Evolutionary conservation across 1,284 basidiomycete genomes (phyloP), one percentile per base, ranked within the genome.

Genomic region (Ustilago cynodontis): DNA sequence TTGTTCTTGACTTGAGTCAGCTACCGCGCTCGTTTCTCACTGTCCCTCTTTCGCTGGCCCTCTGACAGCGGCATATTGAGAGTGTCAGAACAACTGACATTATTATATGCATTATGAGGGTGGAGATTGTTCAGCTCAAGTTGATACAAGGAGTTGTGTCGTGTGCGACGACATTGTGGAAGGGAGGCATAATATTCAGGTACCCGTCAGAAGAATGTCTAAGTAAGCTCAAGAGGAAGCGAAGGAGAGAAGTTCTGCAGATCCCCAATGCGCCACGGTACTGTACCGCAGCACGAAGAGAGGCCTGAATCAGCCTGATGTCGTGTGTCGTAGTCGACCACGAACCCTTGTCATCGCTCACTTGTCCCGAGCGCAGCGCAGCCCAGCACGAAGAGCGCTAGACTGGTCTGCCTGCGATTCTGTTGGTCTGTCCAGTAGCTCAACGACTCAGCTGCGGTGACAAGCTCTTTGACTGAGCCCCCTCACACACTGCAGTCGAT

Each of bases 251-350:
- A 43, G 20, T n/a, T 22, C 29, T 49, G 47, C 47, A 49, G 24
- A 26, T 49, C 24, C 47, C 13, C 16, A 49, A 2, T 22, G 51
- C 51, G 51, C 51, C 35, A 8, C 20, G 31, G 5, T 11, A 33
- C 31, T 33, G 31, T 33, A 33, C 11, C 5, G 31, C 47, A 11
- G 9, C 13, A 8, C 37, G 33, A 9, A 29, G n/a, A 5, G 26
- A 28, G 39, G 29, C 26, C 50, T 55, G 58, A 61, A 61, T 68
- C 49, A 62, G 54, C 55, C 31, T 57, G 65, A 67, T 68, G 65
- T 62, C 65, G 59, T 61, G 59, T 68, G 65, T 47, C 29, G 41
- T 45, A 39, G 22, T 47, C 28, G 22, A 41, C 26, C 6, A 28
- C 26, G 24, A 35, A 55, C 53, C 53, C 53, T 55, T 35, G 53